phyloP scores from a whole-genome alignment of 1,284 basidiomycete species.

The Apiotrichum porosum region DNA sequence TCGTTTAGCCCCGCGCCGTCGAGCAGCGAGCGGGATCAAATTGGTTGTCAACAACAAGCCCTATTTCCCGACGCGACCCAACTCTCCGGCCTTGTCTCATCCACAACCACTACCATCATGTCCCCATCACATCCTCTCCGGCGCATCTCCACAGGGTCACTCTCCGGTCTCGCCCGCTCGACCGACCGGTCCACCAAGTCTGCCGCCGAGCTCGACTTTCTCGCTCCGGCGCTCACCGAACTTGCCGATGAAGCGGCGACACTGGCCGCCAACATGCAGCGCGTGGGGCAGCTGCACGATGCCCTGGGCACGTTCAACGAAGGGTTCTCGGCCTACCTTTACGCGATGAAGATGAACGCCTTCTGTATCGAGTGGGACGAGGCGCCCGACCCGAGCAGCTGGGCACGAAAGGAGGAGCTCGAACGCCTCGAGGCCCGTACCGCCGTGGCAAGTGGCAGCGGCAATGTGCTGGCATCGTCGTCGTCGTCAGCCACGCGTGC shows the following conservation, averaged over 20 bases:
- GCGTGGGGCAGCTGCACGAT: constrained; percentile 65
- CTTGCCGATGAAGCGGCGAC: constrained; percentile 80
- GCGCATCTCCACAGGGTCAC: constrained; percentile 83
- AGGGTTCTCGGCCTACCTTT: constrained; percentile 84
- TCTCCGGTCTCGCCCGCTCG: constrained; percentile 74
- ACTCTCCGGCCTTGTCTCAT: no score
- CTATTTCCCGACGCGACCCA: no score
- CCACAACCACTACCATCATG: background rate
- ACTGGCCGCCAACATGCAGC: constrained; percentile 69
- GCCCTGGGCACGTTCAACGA: constrained; percentile 85
- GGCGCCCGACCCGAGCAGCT: constrained; percentile 26
- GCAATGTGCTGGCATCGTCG: no score
- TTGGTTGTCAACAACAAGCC: no score
- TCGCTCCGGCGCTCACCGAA: constrained; percentile 76
- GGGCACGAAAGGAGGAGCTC: constrained; percentile 55
- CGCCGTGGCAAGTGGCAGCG: no score
- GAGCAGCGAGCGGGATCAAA: no score
- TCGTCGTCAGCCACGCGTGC: no score
- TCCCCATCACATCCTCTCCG: constrained; percentile 60
- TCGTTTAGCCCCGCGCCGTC: no score
- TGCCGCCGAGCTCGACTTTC: constrained; percentile 76
- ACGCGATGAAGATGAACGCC: constrained; percentile 90
- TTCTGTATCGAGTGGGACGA: constrained; percentile 84
- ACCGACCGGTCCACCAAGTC: constrained; percentile 58
- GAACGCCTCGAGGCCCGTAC: no score